Percentiles rank a stretch among this genome's conserved stretches.
Conservation (phyloP, 805 yeast species). For the Cyberlindnera nakhonratchasimensis region DNA sequence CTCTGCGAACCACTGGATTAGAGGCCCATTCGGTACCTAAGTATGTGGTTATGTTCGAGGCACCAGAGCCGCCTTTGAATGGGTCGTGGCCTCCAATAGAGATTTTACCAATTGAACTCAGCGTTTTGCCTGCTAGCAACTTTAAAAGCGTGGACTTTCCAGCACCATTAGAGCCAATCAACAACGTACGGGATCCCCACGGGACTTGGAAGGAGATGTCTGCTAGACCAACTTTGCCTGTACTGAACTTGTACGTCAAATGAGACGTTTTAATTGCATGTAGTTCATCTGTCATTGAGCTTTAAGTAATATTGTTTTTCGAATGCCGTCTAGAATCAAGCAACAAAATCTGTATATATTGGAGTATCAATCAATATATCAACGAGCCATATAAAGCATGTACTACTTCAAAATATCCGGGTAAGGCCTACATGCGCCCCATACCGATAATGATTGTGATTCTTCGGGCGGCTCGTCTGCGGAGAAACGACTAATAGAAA, state of each 20-base stretch:
- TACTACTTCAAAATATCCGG: no score
- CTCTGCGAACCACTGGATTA: constrained; percentile 85
- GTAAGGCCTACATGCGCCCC: no score
- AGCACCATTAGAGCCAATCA: constrained; percentile 96
- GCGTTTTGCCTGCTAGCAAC: constrained; percentile 86
- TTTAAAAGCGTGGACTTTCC: constrained; percentile 89
- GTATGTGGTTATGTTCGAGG: constrained; percentile 60
- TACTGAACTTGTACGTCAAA: constrained; percentile 67
- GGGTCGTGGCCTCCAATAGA: constrained; percentile 84
- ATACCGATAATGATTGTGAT: no score
- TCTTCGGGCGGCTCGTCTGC: no score
- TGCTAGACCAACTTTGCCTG: constrained; percentile 60
- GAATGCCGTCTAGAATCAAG: no score
- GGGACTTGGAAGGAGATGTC: constrained; percentile 60
- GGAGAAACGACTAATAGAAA: no score
- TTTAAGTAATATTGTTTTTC: no score
- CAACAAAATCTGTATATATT: background rate
- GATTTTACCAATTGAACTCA: constrained; percentile 70
- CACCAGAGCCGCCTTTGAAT: constrained; percentile 53
- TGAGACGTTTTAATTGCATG: constrained; percentile 59
- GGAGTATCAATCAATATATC: no score
- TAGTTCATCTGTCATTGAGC: background rate
- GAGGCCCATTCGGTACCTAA: constrained; percentile 98
- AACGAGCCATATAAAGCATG: no score
- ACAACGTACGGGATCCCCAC: constrained; percentile 69